Conservation (phyloP, 1,284 basidiomycete species). For the Cryptococcus sp. region DNA sequence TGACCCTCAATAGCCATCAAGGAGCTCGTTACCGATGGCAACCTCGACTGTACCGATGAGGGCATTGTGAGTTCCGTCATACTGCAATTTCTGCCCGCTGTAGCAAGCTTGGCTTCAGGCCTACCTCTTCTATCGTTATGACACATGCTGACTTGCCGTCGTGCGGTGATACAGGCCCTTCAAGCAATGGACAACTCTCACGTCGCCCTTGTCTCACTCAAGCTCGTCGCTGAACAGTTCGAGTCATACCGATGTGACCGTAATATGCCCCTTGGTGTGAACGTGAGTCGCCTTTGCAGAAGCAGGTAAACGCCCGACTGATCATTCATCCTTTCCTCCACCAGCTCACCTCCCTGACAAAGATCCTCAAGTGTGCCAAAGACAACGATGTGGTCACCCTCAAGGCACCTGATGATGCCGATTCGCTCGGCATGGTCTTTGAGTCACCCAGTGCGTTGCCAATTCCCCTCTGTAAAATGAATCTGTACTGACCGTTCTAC, state of each 20-base stretch:
- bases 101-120: background rate
- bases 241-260: conserved; percentile 91
- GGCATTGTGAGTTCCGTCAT: conserved; percentile 68
- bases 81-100: background rate
- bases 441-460: conserved; percentile 76
- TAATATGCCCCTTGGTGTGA: conserved; percentile 90
- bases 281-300: conserved; percentile 52
- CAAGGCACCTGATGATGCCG: conserved; percentile 88
- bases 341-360: conserved; percentile 78
- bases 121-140: too few relatives aligned
- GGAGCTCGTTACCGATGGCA: conserved; percentile 96
- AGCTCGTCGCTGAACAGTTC: conserved; percentile 75
- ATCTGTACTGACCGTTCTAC: background rate
- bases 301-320: background rate
- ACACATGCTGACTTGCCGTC: too few relatives aligned
- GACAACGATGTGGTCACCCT: conserved; percentile 93
- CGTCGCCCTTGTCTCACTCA: conserved; percentile 80
- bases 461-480: background rate
- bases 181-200: conserved; percentile 99
- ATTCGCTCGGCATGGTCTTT: conserved; percentile 85
- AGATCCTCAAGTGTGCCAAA: conserved; percentile 96
- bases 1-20: conserved; percentile 72
- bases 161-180: conserved; percentile 59
- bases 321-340: conserved; percentile 16
- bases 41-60: conserved; percentile 97